Percentiles rank a stretch among this genome's conserved stretches.
Evolutionary conservation across 2,329 filamentous ascomycete species (phyloP).

Genomic region (Colletotrichum falcatum): DNA sequence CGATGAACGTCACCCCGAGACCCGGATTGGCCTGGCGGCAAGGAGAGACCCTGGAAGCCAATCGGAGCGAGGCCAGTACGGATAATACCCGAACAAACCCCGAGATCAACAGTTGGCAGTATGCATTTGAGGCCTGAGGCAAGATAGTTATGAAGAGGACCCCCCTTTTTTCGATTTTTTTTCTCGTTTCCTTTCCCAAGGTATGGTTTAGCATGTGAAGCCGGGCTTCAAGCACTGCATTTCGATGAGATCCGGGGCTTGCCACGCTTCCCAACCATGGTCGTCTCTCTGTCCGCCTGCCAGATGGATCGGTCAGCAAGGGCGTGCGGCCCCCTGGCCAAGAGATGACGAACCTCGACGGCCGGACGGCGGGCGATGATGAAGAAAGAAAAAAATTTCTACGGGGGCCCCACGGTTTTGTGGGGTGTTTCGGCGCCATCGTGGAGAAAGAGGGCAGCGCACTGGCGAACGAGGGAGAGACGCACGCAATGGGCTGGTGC

Average conservation of each 20-base stretch:
- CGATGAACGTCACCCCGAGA: conserved; percentile 1
- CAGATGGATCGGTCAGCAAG: conserved; percentile 17
- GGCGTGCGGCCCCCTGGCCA: conserved; percentile 28
- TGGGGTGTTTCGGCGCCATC: conserved; percentile 28
- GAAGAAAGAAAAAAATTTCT: conserved; percentile 35
- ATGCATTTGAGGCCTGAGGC: not conserved
- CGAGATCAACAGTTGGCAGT: not conserved
- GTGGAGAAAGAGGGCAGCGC: conserved; percentile 17
- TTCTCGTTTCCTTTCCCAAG: not conserved
- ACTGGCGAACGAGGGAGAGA: conserved; percentile 1
- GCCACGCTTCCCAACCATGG: not conserved
- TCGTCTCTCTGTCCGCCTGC: not conserved
- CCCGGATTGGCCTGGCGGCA: not conserved
- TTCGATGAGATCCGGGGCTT: not conserved
- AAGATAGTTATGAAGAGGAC: not conserved
- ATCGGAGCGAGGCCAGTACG: conserved; percentile 5
- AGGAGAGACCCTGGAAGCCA: not conserved
- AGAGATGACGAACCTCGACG: conserved; percentile 24
- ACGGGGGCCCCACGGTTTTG: conserved; percentile 33
- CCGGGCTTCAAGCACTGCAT: not conserved
- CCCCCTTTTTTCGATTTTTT: not conserved
- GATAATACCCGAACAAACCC: conserved; percentile 23
- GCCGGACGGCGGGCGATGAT: not conserved
- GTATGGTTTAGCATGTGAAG: conserved; percentile 1
- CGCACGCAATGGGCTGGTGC: conserved; percentile 6